Evolutionary conservation across 192 early-diverging fungal species (phyloP).

Genomic region (Entomortierella lignicola): DNA sequence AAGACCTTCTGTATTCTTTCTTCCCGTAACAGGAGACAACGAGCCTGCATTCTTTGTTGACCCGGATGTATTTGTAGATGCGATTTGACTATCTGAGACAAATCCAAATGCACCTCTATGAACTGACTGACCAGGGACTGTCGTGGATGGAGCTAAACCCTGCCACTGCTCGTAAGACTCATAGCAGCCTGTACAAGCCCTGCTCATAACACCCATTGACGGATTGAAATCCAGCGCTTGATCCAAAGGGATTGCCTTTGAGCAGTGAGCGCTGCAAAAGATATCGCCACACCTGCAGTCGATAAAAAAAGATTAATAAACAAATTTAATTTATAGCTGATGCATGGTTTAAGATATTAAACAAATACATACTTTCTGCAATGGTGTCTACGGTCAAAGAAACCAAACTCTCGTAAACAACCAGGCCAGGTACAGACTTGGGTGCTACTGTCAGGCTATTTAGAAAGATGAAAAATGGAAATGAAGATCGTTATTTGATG

Average conservation of each 20-base stretch:
- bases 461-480: not conserved
- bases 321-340: not conserved
- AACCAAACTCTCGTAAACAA: conserved; percentile 42
- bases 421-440: conserved; percentile 48
- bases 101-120: not conserved
- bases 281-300: conserved; percentile 7
- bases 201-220: conserved; percentile 20
- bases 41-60: not conserved
- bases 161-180: conserved; percentile 51
- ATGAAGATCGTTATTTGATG: not conserved
- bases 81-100: not conserved
- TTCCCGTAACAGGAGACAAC: not conserved
- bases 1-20: not conserved
- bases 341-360: not conserved
- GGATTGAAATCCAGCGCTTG: conserved; percentile 45
- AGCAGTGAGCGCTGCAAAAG: conserved; percentile 50
- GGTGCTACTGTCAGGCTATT: conserved; percentile 42
- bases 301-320: not conserved
- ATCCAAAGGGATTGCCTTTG: conserved; percentile 41
- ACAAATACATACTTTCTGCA: conserved; percentile 39
- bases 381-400: conserved; percentile 51
- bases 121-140: not conserved
- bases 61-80: not conserved
- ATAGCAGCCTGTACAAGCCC: conserved; percentile 43
- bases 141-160: conserved; percentile 11